Evolutionary conservation across 441 rosid genomes (phyloP).

Genomic region (Theobroma grandiflorum): DNA sequence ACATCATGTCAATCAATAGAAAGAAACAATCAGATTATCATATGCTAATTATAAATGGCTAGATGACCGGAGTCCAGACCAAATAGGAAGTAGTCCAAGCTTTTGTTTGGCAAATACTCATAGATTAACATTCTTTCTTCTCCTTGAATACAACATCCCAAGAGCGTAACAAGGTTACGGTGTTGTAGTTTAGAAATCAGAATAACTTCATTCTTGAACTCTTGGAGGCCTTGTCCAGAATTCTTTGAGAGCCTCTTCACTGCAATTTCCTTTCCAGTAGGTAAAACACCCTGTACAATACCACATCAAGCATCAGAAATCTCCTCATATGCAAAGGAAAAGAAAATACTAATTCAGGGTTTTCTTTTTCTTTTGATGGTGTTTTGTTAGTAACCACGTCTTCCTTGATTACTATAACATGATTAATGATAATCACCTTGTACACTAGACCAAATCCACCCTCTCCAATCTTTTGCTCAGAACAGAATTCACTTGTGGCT

Average conservation of each 20-base stretch:
- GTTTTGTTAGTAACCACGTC: background rate
- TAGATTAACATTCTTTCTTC: constrained; percentile 63
- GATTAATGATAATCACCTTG: background rate
- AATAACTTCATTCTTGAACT: constrained; percentile 54
- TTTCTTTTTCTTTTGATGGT: background rate
- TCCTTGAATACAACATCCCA: constrained; percentile 59
- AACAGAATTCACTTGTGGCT: constrained; percentile 20
- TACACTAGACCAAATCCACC: constrained; percentile 23
- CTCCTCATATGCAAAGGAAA: too few relatives aligned
- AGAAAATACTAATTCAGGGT: too few relatives aligned
- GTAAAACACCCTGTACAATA: constrained; percentile 39
- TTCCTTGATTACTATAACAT: background rate
- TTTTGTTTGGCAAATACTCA: constrained; percentile 58
- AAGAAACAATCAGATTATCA: background rate
- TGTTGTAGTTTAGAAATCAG: constrained; percentile 66
- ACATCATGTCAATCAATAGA: background rate
- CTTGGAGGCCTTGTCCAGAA: constrained; percentile 49
- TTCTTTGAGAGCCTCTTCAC: background rate
- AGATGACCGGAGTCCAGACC: constrained; percentile 25
- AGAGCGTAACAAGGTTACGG: constrained; percentile 55
- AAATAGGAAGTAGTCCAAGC: constrained; percentile 43
- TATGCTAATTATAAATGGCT: background rate
- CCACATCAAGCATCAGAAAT: background rate
- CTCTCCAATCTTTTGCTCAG: constrained; percentile 8
- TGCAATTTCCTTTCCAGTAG: constrained; percentile 22